phyloP scores from a whole-genome alignment of 805 yeast species.

The Lachancea lanzarotensis region DNA sequence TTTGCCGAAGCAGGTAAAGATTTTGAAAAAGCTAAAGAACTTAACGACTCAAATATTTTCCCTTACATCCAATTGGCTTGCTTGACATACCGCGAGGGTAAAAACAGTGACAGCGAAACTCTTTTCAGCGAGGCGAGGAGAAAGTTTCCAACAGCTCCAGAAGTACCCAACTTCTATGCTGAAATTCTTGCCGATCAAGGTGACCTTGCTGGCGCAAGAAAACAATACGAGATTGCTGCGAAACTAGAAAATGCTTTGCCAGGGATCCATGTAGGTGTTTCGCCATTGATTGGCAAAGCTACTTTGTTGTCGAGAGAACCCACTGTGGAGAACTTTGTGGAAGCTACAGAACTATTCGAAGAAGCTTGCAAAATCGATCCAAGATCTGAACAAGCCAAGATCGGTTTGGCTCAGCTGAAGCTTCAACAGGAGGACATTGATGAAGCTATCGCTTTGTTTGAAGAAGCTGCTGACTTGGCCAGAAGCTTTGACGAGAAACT shows the following conservation, averaged over 20 bases:
- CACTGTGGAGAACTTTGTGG: constrained; percentile 38
- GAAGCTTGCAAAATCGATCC: constrained; percentile 82
- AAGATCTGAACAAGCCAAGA: constrained; percentile 79
- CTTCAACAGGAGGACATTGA: constrained; percentile 76
- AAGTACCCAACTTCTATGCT: constrained; percentile 91
- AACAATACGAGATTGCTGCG: constrained; percentile 80
- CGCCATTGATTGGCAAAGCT: constrained; percentile 88
- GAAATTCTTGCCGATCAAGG: constrained; percentile 83
- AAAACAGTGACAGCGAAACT: constrained; percentile 50
- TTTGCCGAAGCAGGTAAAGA: constrained; percentile 63
- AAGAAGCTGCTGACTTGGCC: constrained; percentile 73
- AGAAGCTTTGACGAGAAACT: constrained; percentile 81
- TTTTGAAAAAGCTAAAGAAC: constrained; percentile 68
- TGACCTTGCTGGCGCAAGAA: constrained; percentile 62
- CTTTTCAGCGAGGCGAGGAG: constrained; percentile 62
- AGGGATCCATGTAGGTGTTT: constrained; percentile 72
- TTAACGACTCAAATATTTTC: constrained; percentile 70
- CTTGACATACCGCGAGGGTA: constrained; percentile 68
- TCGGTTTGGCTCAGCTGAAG: constrained; percentile 86
- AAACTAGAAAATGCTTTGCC: constrained; percentile 69
- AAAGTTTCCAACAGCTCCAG: constrained; percentile 80
- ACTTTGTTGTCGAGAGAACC: constrained; percentile 55
- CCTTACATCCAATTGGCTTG: constrained; percentile 92
- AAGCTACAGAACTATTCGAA: constrained; percentile 59
- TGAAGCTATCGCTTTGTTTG: constrained; percentile 76